Percentiles rank a stretch among this genome's conserved stretches.
Conservation (phyloP, 768 basidiomycete species). For the Termitomyces sp. region DNA sequence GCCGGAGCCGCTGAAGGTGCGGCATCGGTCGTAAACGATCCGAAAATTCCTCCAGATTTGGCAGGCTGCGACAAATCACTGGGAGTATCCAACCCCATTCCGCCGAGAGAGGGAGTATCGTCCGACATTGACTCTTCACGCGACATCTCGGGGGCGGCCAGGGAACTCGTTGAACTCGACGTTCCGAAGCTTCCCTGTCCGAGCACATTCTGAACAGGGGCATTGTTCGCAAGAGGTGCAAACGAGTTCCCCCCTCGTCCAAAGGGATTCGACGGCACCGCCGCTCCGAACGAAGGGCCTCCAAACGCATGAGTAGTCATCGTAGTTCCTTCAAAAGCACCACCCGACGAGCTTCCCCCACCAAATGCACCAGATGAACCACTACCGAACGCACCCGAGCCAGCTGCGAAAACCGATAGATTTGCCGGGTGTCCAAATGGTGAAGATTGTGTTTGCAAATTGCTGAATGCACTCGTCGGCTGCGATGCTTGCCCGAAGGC, state of each 20-base stretch:
- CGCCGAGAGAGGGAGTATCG: slow-evolving; percentile 28
- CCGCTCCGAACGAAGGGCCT: slow-evolving; percentile 13
- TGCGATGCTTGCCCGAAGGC: slow-evolving; percentile 22
- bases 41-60: slow-evolving; percentile 29
- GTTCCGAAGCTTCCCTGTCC: slow-evolving; percentile 23
- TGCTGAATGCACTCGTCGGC: slow-evolving; percentile 18
- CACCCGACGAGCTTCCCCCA: slow-evolving; percentile 2
- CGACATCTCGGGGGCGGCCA: slow-evolving; percentile 23
- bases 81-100: slow-evolving; percentile 17
- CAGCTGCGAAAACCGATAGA: slow-evolving; percentile 3
- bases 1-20: slow-evolving; percentile 15
- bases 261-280: slow-evolving; percentile 15
- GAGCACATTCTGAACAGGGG: slow-evolving; percentile 17
- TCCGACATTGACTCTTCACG: slow-evolving; percentile 46
- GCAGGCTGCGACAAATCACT: slow-evolving; percentile 22
- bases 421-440: slow-evolving; percentile 11
- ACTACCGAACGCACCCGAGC: neutral
- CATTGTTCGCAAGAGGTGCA: slow-evolving; percentile 11
- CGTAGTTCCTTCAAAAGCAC: slow-evolving; percentile 14
- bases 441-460: slow-evolving; percentile 1
- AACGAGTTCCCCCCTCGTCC: slow-evolving; percentile 16
- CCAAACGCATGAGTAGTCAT: slow-evolving; percentile 19
- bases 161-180: slow-evolving; percentile 10
- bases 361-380: neutral
- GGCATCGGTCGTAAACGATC: slow-evolving; percentile 21